Conservation (phyloP, 495 filamentous ascomycete genomes). For the Penicillium steckii region DNA sequence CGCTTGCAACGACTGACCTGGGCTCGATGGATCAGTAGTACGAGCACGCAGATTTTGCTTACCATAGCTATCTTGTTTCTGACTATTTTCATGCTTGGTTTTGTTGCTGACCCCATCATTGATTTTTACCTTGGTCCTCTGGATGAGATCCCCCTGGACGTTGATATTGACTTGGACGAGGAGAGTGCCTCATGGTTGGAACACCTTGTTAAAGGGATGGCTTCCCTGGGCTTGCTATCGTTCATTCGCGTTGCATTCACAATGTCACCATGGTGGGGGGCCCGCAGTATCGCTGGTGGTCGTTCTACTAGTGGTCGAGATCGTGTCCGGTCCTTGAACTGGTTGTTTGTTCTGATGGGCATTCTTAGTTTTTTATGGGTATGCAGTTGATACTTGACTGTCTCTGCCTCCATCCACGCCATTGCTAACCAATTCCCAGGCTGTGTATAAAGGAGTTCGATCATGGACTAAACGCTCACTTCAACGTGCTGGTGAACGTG, state of each 20-base stretch:
- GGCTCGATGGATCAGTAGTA: slow-evolving; percentile 72
- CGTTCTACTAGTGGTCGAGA: slow-evolving; percentile 67
- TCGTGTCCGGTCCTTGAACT: slow-evolving; percentile 69
- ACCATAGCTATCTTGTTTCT: slow-evolving; percentile 68
- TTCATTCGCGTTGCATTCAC: slow-evolving; percentile 78
- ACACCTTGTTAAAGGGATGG: slow-evolving; percentile 86
- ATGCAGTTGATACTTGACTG: slow-evolving; percentile 36
- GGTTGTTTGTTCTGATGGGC: slow-evolving; percentile 75
- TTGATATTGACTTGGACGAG: slow-evolving; percentile 22
- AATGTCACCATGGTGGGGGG: slow-evolving; percentile 65
- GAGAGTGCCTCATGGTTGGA: slow-evolving; percentile 61
- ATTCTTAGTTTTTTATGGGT: slow-evolving; percentile 80
- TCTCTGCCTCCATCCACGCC: background rate
- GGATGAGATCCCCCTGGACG: slow-evolving; percentile 39
- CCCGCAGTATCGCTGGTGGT: slow-evolving; percentile 47
- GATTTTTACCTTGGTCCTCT: slow-evolving; percentile 80
- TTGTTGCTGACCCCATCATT: slow-evolving; percentile 91
- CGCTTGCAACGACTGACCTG: slow-evolving; percentile 74
- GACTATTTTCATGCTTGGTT: slow-evolving; percentile 77
- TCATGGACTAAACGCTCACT: slow-evolving; percentile 66
- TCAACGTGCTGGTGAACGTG: slow-evolving; percentile 71
- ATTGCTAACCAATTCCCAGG: slow-evolving; percentile 47
- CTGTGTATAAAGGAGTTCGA: slow-evolving; percentile 76
- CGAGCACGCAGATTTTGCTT: slow-evolving; percentile 57
- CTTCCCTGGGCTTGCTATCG: slow-evolving; percentile 79